Evolutionary conservation across 768 basidiomycete species (phyloP).

Genomic region (Agrocybe chaxingu): DNA sequence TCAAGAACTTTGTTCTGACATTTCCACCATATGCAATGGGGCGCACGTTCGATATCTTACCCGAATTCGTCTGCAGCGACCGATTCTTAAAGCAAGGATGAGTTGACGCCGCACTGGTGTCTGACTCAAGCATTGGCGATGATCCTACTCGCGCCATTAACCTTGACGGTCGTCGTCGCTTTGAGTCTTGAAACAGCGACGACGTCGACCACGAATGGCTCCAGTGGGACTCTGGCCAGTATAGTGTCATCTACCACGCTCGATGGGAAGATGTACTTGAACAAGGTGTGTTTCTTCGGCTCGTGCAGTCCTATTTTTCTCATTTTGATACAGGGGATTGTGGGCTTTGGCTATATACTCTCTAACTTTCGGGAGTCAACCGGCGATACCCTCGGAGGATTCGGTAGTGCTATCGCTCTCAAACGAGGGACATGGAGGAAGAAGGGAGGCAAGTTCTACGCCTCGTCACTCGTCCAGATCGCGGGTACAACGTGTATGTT

Average conservation of each 20-base stretch:
- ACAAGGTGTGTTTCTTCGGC: slow-evolving; percentile 29
- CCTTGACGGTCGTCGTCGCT: too few species aligned
- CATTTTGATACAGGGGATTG: slow-evolving; percentile 39
- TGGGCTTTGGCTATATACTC: slow-evolving; percentile 61
- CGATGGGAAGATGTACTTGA: slow-evolving; percentile 38
- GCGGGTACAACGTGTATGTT: slow-evolving; percentile 58
- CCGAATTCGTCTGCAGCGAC: too few species aligned
- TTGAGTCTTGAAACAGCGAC: too few species aligned
- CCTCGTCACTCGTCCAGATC: slow-evolving; percentile 53
- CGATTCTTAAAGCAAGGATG: too few species aligned
- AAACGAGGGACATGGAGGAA: slow-evolving; percentile 43
- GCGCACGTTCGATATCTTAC: too few species aligned
- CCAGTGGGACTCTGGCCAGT: too few species aligned
- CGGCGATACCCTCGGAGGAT: slow-evolving; percentile 58
- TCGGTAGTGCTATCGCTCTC: slow-evolving; percentile 60
- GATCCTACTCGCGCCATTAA: too few species aligned
- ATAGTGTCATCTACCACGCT: slow-evolving; percentile 24
- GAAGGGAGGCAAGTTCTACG: slow-evolving; percentile 38
- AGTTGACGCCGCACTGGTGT: too few species aligned
- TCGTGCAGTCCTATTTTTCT: neutral
- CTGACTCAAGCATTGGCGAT: too few species aligned
- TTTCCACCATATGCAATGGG: too few species aligned
- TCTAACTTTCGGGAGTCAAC: slow-evolving; percentile 54
- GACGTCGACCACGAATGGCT: too few species aligned
- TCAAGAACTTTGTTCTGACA: too few species aligned